Evolutionary conservation across 768 basidiomycete species (phyloP), one percentile per base, ranked within the genome.

Genomic region (Kwoniella sp.): DNA sequence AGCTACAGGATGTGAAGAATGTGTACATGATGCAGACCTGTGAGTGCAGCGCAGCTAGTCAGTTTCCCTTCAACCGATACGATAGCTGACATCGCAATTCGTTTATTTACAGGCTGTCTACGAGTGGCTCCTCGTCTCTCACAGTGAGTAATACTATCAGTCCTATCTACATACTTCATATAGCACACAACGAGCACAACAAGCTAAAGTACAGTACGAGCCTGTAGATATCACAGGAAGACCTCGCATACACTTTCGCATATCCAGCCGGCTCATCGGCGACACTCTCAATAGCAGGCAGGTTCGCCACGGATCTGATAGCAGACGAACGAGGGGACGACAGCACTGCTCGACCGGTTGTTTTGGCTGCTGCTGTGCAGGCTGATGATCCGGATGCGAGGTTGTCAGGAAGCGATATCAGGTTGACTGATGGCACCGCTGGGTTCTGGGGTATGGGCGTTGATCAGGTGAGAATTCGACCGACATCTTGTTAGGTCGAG

Each of bases 391-490:
- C 41, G 23, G 54, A 48, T 37, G 65, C 61, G 13, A 50, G 23
- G 1, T 15, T 58, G 45, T 23, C 45, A 28, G 70, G 74, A n/a
- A 58, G 26, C 9, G 65, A 51, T 28, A 41, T 50, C 23, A 58
- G 4, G 20, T 63, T 78, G 20, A 60, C 45, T 26, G 61, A 61
- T 53, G 75, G 75, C 2, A 65, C 71, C 1, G 54, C 66, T 4
- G 79, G 79, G 8, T 75, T 77, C 55, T 78, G 63, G 59, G 79
- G 79, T 15, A 48, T 79, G 26, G 79, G 79, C 0, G 67, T 80
- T 12, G 71, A 77, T 62, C 65, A 71, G 51, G 76, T 77, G 30
- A 67, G 78, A n/a, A n/a, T n/a, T n/a, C n/a, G n/a, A n/a, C n/a
- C n/a, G n/a, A n/a, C n/a, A n/a, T n/a, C n/a, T n/a, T n/a, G n/a